Base-by-base conservation (phyloP, 805 yeast genomes). In the Candida orba region DNA sequence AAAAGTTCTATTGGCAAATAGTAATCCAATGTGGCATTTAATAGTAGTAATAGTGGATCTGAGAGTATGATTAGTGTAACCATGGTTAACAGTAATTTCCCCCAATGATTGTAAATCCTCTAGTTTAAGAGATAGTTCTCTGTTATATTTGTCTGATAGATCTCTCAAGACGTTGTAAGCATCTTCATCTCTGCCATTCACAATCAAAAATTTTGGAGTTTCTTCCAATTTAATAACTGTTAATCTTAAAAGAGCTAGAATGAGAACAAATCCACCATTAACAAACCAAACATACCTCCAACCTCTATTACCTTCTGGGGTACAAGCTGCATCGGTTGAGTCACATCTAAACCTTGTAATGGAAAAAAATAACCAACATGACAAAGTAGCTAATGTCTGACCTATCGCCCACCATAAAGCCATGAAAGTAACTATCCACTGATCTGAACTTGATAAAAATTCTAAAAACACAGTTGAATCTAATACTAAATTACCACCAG, bases 391-490 rank as follows among this genome's bases (percentile, higher is more conserved):
- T 34, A 75, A 61, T 3, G 76, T 67, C 50, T 76, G 80, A 32
- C 80, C 81, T 32, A 76, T 60, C 30, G 78, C 73, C 82, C 81
- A 76, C 72, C 69, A 77, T 24, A 68, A 63, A 32, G 78, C 74
- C 62, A 75, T 67, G 27, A 71, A 63, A 3, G 79, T 73, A 32
- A 69, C 67, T 45, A 75, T 52, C 66, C 69, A 74, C 50, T 74
- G 78, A 49, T 72, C 57, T 40, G 64, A 69, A 36, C 65, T 62
- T 8, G 80, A 79, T 37, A 75, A 57, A 44, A 67, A 72, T 49
- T 73, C 78, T 36, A 74, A 53, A 50, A 72, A 73, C 10, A 72
- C 71, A 37, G 76, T 64, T 18, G 73, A 70, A 52, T 74, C 79
- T 18, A 72, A 53, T 2, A 72, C 77, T 46, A 75, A 60, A 47